phyloP scores from a whole-genome alignment of 129 eudicot genomes.

The Sambucus nigra region DNA sequence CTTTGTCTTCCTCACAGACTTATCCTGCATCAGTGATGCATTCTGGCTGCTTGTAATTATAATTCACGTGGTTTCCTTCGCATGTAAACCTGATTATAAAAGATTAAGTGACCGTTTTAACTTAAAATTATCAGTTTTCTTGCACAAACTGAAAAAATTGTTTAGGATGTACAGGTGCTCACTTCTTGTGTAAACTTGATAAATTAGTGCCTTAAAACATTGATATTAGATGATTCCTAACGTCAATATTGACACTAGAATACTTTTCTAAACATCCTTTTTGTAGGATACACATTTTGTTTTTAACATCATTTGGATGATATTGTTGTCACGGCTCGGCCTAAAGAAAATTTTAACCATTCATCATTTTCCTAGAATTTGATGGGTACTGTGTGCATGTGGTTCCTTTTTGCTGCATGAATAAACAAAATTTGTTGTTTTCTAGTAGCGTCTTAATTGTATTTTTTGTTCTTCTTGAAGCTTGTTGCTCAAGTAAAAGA shows the following conservation, averaged over 20 bases:
- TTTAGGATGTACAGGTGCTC: background rate
- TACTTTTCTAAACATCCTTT: no score
- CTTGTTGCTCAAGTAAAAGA: slow-evolving; percentile 16
- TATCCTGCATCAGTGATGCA: background rate
- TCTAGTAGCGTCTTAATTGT: background rate
- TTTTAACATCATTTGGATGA: background rate
- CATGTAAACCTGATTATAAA: background rate
- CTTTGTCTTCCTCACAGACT: background rate
- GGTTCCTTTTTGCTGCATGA: background rate
- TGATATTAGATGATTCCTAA: background rate
- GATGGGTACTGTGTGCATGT: background rate
- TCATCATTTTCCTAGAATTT: background rate
- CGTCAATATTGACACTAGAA: background rate
- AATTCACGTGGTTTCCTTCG: background rate
- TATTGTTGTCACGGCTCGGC: background rate
- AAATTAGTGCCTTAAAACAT: background rate
- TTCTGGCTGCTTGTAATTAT: background rate
- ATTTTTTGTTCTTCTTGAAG: slow-evolving; percentile 11
- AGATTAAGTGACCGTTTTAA: background rate
- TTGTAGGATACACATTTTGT: background rate
- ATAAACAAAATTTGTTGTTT: background rate
- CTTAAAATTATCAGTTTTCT: background rate
- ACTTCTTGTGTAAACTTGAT: background rate
- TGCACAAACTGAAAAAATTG: background rate
- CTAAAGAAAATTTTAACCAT: background rate